phyloP scores from a whole-genome alignment of 2,329 filamentous ascomycete species.

The Elsinoe batatas region DNA sequence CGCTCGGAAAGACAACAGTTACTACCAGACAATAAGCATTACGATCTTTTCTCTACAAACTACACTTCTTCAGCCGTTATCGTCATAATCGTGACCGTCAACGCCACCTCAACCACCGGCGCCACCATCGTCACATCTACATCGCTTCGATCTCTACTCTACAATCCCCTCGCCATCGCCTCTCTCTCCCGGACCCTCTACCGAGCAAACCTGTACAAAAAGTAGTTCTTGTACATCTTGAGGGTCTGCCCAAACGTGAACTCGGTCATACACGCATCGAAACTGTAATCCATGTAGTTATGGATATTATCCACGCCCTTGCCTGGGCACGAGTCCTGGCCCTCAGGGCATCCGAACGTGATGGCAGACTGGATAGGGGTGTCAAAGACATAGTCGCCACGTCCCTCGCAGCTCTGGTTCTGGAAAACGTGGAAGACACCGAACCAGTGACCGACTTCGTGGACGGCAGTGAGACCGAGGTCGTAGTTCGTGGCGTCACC shows the following conservation, averaged over 20 bases:
- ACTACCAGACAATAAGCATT: constrained; percentile 10
- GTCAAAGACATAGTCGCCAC: constrained; percentile 35
- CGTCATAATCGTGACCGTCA: not conserved
- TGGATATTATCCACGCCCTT: constrained; percentile 43
- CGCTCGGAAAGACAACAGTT: too few relatives aligned
- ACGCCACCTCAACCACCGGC: not conserved
- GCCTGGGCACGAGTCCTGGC: constrained; percentile 44
- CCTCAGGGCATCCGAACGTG: constrained; percentile 45
- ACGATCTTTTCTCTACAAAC: not conserved
- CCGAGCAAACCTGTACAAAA: constrained; percentile 29
- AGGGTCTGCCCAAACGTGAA: constrained; percentile 43
- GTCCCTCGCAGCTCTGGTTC: constrained; percentile 30
- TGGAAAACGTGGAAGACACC: constrained; percentile 37
- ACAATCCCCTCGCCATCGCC: not conserved
- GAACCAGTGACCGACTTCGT: constrained; percentile 37
- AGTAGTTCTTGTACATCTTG: constrained; percentile 45
- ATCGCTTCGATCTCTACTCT: not conserved
- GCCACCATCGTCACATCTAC: too few relatives aligned
- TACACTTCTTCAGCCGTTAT: not conserved
- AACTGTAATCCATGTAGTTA: constrained; percentile 53
- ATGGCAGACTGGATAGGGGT: constrained; percentile 32
- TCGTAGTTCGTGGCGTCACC: constrained; percentile 41
- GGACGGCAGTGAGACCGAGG: constrained; percentile 37
- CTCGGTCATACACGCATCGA: constrained; percentile 44
- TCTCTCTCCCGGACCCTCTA: not conserved